Base-by-base conservation (phyloP, 257 asterid species). In the Knoxia roxburghii region DNA sequence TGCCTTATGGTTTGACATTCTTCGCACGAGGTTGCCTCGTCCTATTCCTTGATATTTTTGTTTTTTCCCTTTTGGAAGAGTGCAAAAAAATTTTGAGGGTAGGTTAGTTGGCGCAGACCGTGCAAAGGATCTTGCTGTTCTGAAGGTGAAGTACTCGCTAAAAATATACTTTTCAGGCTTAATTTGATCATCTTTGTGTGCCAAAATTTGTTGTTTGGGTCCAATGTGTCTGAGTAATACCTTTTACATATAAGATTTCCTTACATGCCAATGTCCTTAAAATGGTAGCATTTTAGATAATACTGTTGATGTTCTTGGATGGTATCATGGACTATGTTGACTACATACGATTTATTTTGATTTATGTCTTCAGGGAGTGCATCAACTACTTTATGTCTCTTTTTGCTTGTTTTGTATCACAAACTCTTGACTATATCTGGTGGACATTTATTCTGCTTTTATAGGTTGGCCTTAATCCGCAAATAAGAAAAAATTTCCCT, bases 81-180 rank as follows among this genome's bases (percentile, higher is more conserved):
- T 88, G 74, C 97, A 88, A 77, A 93, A 93, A 88, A 90, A 80
- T 76, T 90, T 93, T 65, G 99, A 93, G 80, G 99, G 96, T 52
- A 86, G 68, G 77, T 69, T 93, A 64, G 41, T 93, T 46, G 99
- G 97, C 76, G 99, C 97, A 63, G 97, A 93, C 81, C 99, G 99
- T 69, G 60, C 89, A n/a, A 93, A 93, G 83, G 99, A 93, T 84
- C 96, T 93, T 75, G 99, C 96, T 27, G 96, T 93, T 66, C 82
- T 90, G 81, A 85, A 93, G 96, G 99, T 93, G 72, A 67, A 27
- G 51, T 63, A 55, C 18, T 51, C 26, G 39, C 50, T 46, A 13
- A 17, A 41, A 35, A 23, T 23, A 21, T 18, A 10, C 18, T 27
- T 53, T 54, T 69, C 23, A 10, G n/a, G 55, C 62, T 33, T 29